A percentile compares a stretch with the other conserved stretches of the same genome.
These are phyloP conservation scores for Sugiyamaella japonica DNA, from an alignment of 1,139 yeast genomes.

Conservation along the genomic window DNA sequence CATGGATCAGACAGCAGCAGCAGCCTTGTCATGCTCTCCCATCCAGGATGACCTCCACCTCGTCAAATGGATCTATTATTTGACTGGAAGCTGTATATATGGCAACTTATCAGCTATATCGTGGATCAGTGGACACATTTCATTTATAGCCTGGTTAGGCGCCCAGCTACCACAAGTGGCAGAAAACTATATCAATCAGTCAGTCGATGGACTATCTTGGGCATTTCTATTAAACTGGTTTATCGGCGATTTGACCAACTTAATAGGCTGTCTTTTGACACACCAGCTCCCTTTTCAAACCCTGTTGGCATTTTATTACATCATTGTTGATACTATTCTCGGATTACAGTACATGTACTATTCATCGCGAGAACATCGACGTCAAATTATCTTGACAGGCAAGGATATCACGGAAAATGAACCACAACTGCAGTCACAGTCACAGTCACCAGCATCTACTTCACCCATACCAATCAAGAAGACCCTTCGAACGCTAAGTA, in stretches of 20 bases:
- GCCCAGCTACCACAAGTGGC: constrained; percentile 88
- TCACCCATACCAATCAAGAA: constrained; percentile 17
- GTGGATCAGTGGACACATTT: constrained; percentile 48
- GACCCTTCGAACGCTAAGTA: constrained; percentile 9
- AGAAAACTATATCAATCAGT: constrained; percentile 69
- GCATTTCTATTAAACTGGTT: constrained; percentile 76
- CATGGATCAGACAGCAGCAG: not conserved
- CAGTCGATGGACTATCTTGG: constrained; percentile 87
- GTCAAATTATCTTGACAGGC: constrained; percentile 20
- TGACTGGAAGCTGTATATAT: constrained; percentile 38
- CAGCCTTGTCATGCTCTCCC: constrained; percentile 23
- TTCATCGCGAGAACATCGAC: constrained; percentile 32
- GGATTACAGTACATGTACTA: constrained; percentile 80
- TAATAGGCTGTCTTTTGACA: constrained; percentile 77
- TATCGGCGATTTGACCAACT: constrained; percentile 77
- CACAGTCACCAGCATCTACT: not conserved
- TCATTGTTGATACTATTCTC: constrained; percentile 67
- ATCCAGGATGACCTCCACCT: constrained; percentile 29
- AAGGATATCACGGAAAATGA: constrained; percentile 5
- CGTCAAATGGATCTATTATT: constrained; percentile 35
- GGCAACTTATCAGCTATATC: constrained; percentile 35
- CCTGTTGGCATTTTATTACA: constrained; percentile 69
- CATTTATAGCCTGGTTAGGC: constrained; percentile 70
- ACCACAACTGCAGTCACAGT: not conserved
- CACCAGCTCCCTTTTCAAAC: constrained; percentile 76